Evolutionary conservation across 2,329 filamentous ascomycete species (phyloP), one percentile per base, ranked within the genome.

Genomic region (Aspergillus sergii): DNA sequence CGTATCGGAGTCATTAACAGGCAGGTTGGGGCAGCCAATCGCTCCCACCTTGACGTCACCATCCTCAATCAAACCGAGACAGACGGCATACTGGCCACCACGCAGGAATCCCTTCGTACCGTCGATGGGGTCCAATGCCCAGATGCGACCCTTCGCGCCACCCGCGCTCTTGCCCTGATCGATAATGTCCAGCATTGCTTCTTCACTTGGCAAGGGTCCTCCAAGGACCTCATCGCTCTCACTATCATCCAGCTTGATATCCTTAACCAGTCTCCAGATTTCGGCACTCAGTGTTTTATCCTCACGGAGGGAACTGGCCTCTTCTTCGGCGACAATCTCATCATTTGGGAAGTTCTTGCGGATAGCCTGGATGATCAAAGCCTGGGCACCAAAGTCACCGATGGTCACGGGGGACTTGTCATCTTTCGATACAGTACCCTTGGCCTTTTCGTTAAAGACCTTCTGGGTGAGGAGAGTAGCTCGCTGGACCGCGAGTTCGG

Each of bases 361-460:
- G 70, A 99, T 89, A 32, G 94, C 94, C 62, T 89, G 86, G 75
- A 98, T 97, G 80, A 99, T 97, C 69, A 99, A 88, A 36, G 95
- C 94, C 83, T 99, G 95, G 43, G 95, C 96, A 74, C 95, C 95
- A 78, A 97, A 98, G 82, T 99, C 95, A 77, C 94, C 95, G 72
- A 98, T 95, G 21, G 95, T 99, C 72, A 99, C 95, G 68, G 95
- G 95, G 11, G 94, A 97, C 76, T 92, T 93, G 84, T 99, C 95
- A 79, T 92, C 90, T 83, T 99, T 99, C 77, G 90, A 91, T 58
- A 97, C 85, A 53, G 95, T 97, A 71, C 94, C 94, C 82, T 98
- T 98, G 72, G 93, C 91, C 80, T 94, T 95, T 72, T 94, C 91
- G 81, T 93, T 84, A 83, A 91, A 92, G 75, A 93, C 91, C 66